Percentiles rank a stretch among this genome's conserved stretches.
These are phyloP conservation scores for Cystoisospora suis DNA, from an alignment of 169 alveolate genomes.

Conservation along the genomic window DNA sequence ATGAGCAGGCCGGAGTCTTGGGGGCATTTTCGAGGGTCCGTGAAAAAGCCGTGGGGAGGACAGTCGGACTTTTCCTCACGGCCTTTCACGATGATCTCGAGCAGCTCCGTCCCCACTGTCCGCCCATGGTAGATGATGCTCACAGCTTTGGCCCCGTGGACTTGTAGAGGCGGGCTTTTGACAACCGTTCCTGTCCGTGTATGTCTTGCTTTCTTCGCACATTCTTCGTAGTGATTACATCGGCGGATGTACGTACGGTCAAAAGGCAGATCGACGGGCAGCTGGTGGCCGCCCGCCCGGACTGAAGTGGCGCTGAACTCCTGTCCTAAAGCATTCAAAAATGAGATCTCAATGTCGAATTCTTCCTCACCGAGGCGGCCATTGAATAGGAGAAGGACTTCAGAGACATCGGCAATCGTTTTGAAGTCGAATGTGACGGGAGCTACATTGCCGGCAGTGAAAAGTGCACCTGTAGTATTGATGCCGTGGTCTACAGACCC, in stretches of 20 bases:
- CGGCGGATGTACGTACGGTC: neutral
- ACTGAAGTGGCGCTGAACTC: neutral
- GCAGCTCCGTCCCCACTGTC: neutral
- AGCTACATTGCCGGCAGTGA: neutral
- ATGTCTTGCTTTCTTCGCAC: neutral
- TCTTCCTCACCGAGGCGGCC: neutral
- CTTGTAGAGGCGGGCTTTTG: neutral
- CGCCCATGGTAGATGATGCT: conserved; percentile 6
- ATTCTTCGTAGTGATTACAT: neutral
- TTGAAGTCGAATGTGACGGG: conserved; percentile 16
- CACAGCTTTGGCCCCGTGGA: neutral
- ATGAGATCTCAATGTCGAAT: neutral
- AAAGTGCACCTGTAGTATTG: neutral
- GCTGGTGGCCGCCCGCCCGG: neutral
- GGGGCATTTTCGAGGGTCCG: neutral
- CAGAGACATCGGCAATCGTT: conserved; percentile 1
- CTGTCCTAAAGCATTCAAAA: conserved; percentile 6
- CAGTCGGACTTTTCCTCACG: neutral
- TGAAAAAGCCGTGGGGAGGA: conserved; percentile 15
- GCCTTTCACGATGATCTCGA: conserved; percentile 1
- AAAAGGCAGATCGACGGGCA: neutral
- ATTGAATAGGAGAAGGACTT: neutral
- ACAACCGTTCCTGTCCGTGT: neutral
- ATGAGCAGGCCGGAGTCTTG: neutral
- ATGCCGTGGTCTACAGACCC: conserved; percentile 13